phyloP scores from a whole-genome alignment of 768 basidiomycete species.

The Postia placenta region DNA sequence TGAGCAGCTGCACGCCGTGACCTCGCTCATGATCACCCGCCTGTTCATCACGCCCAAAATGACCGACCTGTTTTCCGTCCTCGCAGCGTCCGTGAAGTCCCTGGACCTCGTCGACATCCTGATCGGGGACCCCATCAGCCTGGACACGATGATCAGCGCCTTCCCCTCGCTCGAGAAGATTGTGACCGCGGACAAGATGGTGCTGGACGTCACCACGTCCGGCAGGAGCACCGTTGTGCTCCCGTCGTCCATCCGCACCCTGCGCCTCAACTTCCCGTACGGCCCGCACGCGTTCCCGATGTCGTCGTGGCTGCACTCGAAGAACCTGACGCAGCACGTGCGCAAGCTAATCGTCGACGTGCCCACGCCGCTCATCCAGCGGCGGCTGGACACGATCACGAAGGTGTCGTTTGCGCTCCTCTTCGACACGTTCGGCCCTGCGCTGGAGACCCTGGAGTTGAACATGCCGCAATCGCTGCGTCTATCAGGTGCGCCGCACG shows the following conservation, averaged over 20 bases:
- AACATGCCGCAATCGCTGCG: neutral
- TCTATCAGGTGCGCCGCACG: neutral
- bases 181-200: too few relatives aligned
- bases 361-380: neutral
- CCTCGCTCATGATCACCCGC: neutral
- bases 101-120: neutral
- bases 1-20: neutral
- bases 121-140: neutral
- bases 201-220: too few relatives aligned
- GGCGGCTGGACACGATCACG: too few relatives aligned
- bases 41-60: neutral
- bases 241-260: neutral
- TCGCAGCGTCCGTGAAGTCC: neutral
- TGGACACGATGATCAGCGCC: neutral
- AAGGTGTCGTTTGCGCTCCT: too few relatives aligned
- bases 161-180: neutral
- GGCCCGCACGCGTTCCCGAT: neutral
- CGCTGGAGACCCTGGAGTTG: neutral
- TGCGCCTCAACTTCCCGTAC: neutral
- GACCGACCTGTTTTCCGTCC: neutral
- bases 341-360: neutral
- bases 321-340: neutral
- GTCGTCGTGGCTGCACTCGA: neutral
- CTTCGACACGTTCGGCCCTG: neutral
- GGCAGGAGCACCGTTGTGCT: too few relatives aligned